phyloP scores from a whole-genome alignment of 139 green algal species.

The Micromonas pusilla region DNA sequence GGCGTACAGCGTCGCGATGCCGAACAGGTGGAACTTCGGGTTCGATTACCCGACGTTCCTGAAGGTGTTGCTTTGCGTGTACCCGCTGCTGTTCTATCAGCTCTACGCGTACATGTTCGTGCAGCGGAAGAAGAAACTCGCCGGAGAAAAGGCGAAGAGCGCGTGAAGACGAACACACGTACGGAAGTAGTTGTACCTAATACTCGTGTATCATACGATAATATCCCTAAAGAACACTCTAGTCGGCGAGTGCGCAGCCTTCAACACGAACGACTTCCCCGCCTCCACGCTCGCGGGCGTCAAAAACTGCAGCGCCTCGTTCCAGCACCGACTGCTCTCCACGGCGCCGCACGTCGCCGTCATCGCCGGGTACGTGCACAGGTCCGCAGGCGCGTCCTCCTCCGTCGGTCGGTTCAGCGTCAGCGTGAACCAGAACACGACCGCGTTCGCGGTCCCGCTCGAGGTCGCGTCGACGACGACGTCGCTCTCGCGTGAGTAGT shows the following conservation, averaged over 20 bases:
- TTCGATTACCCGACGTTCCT: slow-evolving; percentile 22
- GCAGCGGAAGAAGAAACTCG: slow-evolving; percentile 13
- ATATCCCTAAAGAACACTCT: background rate
- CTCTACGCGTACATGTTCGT: slow-evolving; percentile 26
- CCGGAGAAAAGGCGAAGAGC: background rate
- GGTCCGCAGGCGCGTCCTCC: background rate
- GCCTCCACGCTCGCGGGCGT: background rate
- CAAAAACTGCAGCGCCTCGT: slow-evolving; percentile 7
- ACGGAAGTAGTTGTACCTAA: background rate
- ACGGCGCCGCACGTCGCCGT: background rate
- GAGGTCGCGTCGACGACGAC: background rate
- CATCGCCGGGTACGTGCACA: slow-evolving; percentile 16
- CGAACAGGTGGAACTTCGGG: slow-evolving; percentile 24
- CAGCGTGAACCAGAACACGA: slow-evolving; percentile 28
- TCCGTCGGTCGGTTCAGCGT: background rate
- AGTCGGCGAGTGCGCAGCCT: background rate
- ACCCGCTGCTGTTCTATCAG: slow-evolving; percentile 13
- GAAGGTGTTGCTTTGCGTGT: background rate
- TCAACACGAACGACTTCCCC: background rate
- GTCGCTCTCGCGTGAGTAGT: slow-evolving; percentile 2
- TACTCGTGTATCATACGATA: background rate
- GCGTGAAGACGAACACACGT: too few relatives aligned
- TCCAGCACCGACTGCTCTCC: slow-evolving; percentile 1
- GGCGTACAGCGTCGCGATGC: slow-evolving; percentile 15
- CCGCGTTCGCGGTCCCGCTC: background rate